Evolutionary conservation across 2,329 filamentous ascomycete species (phyloP).

Genomic region (Xylariaceae sp.): DNA sequence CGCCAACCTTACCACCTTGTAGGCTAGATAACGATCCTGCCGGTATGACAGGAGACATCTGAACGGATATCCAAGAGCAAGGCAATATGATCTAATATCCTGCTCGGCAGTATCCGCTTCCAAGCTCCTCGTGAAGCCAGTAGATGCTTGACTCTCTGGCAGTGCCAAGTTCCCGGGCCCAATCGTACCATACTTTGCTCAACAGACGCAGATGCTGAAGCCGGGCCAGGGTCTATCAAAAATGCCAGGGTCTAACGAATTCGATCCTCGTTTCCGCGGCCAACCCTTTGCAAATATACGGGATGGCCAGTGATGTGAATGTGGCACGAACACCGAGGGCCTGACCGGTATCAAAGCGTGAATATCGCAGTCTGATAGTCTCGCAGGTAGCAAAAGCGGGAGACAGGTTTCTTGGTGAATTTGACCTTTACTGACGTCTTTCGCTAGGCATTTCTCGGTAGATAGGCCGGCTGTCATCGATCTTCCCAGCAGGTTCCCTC

Average conservation of each 20-base stretch:
- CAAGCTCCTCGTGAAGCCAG: too few relatives aligned
- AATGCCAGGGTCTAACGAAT: not conserved
- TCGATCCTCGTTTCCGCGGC: constrained; percentile 6
- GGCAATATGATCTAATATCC: too few relatives aligned
- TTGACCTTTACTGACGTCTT: too few relatives aligned
- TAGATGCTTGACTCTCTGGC: too few relatives aligned
- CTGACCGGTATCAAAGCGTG: constrained; percentile 4
- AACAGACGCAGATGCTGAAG: not conserved
- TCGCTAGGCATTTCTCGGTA: too few relatives aligned
- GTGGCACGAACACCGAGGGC: not conserved
- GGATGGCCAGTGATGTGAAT: not conserved
- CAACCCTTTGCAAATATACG: constrained; percentile 4
- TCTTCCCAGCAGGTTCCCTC: too few relatives aligned
- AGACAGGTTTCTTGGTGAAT: too few relatives aligned
- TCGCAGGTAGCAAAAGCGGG: not conserved
- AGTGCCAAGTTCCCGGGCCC: too few relatives aligned
- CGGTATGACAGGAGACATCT: not conserved
- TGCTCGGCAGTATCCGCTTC: not conserved
- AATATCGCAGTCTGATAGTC: constrained; percentile 3
- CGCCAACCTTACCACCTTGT: too few relatives aligned
- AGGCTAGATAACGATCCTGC: not conserved
- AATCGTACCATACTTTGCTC: too few relatives aligned
- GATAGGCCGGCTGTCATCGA: too few relatives aligned
- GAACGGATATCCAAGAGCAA: not conserved
- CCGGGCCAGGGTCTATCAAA: not conserved